Evolutionary conservation across 2,329 filamentous ascomycete species (phyloP).

Genomic region (Botrytis medusae): DNA sequence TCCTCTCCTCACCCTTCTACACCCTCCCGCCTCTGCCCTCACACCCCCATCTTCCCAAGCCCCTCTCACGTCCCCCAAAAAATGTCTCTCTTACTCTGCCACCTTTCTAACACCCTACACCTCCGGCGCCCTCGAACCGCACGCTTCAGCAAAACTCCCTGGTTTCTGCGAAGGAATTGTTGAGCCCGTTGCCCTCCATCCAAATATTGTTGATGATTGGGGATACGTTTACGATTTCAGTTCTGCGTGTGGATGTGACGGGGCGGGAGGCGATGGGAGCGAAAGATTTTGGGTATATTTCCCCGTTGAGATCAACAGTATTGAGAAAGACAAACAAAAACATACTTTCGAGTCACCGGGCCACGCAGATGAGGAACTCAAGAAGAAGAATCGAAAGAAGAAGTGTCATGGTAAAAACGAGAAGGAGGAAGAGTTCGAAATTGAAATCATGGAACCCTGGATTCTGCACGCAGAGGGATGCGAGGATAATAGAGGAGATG

Average conservation of each 20-base stretch:
- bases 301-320: background rate
- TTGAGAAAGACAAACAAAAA: background rate
- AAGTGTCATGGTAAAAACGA: background rate
- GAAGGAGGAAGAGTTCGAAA: background rate
- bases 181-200: background rate
- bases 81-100: constrained; percentile 3
- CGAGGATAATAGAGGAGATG: constrained; percentile 4
- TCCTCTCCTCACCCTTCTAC: background rate
- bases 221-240: constrained; percentile 10
- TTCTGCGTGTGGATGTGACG: background rate
- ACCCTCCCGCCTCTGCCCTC: background rate
- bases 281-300: constrained; percentile 14
- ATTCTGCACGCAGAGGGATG: constrained; percentile 6
- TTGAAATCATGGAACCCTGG: constrained; percentile 1
- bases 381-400: background rate
- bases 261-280: background rate
- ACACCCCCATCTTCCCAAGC: background rate
- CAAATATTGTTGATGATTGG: background rate
- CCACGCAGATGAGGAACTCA: background rate
- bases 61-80: background rate
- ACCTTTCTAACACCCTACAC: background rate
- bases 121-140: background rate
- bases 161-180: background rate
- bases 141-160: background rate
- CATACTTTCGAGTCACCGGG: background rate